These are phyloP conservation scores for Schrenkiella parvula DNA, from an alignment of 345 rosid genomes.

Conservation along the genomic window DNA sequence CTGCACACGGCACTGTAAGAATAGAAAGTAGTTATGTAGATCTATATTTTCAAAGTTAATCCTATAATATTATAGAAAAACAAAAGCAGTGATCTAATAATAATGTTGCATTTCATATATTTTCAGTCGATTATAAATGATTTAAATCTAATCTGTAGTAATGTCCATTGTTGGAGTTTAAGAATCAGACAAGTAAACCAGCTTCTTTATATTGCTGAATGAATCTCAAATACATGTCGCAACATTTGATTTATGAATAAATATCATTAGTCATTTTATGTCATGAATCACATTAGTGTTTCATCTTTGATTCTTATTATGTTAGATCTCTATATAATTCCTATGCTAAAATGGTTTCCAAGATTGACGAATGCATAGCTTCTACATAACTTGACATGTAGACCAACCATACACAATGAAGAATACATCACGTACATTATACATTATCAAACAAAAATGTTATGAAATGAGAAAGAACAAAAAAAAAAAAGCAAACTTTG, in stretches of 20 bases:
- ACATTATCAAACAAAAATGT: conserved; percentile 9
- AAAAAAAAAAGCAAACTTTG: background rate
- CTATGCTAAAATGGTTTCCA: background rate
- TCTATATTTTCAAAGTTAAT: no score
- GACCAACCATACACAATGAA: background rate
- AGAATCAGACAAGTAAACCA: background rate
- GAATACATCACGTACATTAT: background rate
- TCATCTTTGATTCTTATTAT: background rate
- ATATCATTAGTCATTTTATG: background rate
- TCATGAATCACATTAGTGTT: background rate
- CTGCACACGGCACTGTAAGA: no score
- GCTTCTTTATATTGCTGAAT: background rate
- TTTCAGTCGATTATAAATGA: no score
- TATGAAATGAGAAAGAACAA: background rate
- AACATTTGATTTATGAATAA: background rate
- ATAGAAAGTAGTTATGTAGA: no score
- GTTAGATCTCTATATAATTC: background rate
- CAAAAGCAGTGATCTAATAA: no score
- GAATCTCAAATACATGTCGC: background rate
- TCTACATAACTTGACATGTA: background rate
- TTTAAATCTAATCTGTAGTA: no score
- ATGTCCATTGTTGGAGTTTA: background rate
- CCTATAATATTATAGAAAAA: no score
- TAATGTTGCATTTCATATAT: no score
- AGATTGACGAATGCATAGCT: background rate